Conservation (phyloP, 2,329 filamentous ascomycete genomes). For the Periconia macrospinosa region DNA sequence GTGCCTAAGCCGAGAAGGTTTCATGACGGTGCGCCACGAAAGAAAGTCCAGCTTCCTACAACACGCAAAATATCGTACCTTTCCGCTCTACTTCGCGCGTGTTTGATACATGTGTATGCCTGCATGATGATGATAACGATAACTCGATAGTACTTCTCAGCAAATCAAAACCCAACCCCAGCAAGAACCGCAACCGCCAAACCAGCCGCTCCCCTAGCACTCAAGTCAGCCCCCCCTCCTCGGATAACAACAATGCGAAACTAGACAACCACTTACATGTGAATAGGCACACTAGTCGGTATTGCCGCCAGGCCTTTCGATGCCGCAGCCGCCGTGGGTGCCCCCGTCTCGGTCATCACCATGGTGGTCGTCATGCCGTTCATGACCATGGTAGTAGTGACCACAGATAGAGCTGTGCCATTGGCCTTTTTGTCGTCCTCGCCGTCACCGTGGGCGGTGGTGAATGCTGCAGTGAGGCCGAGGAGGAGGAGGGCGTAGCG, state of each 20-base stretch:
- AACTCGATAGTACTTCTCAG: too few species aligned
- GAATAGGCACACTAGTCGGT: not conserved
- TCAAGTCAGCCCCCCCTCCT: not conserved
- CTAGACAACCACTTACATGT: not conserved
- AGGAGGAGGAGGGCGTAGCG: not conserved
- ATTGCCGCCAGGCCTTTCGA: not conserved
- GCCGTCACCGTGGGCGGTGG: too few species aligned
- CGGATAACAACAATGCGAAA: too few species aligned
- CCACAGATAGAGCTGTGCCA: not conserved
- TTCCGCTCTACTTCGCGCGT: too few species aligned
- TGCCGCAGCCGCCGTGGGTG: not conserved
- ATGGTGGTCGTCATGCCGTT: not conserved
- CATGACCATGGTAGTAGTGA: not conserved
- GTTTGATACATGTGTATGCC: too few species aligned
- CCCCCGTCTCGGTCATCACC: not conserved
- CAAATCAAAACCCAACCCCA: not conserved
- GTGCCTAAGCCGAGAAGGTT: too few species aligned
- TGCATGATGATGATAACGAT: too few species aligned
- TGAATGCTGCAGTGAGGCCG: not conserved
- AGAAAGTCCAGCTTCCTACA: not conserved
- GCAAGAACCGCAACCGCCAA: not conserved
- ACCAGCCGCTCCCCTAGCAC: not conserved
- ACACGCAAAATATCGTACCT: too few species aligned
- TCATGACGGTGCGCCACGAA: too few species aligned
- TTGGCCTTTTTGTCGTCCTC: not conserved